A percentile compares a stretch with the other conserved stretches of the same genome.
Evolutionary conservation across 2,329 filamentous ascomycete genomes (phyloP).

Genomic region (Ceratocystiopsis brevicomis): DNA sequence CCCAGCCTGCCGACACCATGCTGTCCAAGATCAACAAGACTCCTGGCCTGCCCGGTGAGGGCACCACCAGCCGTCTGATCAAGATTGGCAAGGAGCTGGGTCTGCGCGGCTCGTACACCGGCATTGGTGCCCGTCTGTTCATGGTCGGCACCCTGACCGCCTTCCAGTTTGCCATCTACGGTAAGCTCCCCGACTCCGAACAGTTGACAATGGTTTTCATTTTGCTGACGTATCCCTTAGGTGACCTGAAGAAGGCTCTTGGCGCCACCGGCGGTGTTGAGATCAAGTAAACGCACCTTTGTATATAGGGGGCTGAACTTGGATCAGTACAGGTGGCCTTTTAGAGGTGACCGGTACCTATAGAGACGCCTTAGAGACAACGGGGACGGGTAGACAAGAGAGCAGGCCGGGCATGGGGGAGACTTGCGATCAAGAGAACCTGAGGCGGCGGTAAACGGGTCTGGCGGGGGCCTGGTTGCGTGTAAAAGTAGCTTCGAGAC

Average conservation of each 20-base stretch:
- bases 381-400: background rate
- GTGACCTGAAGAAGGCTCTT: constrained; percentile 45
- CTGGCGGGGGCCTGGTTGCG: background rate
- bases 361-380: background rate
- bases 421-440: too few species aligned
- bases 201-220: background rate
- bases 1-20: constrained; percentile 74
- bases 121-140: constrained; percentile 46
- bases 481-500: background rate
- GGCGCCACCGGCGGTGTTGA: constrained; percentile 62
- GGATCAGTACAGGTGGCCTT: background rate
- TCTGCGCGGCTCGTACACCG: constrained; percentile 50
- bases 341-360: background rate
- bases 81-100: constrained; percentile 70
- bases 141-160: constrained; percentile 46
- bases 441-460: too few species aligned
- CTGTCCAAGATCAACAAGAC: constrained; percentile 83
- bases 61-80: constrained; percentile 54
- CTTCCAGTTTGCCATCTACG: constrained; percentile 75
- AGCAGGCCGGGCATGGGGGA: background rate
- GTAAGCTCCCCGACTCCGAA: background rate
- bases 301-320: background rate
- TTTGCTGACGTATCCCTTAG: constrained; percentile 1
- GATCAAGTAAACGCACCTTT: constrained; percentile 28
- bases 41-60: constrained; percentile 60